Conservation (phyloP, 2,329 filamentous ascomycete species). For the Beauveria brongniartii region DNA sequence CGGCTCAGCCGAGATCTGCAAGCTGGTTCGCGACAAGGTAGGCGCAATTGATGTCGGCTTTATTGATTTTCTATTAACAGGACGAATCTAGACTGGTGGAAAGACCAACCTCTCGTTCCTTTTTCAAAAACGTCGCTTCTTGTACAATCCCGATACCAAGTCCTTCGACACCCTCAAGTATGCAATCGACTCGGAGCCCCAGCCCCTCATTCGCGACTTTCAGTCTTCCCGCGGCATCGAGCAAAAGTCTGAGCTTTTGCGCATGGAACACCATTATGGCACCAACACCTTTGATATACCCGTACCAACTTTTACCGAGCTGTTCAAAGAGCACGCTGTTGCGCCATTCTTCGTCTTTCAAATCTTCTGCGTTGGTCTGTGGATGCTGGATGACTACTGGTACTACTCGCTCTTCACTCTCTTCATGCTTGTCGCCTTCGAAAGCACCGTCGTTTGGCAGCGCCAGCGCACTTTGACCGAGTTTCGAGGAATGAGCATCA, state of each 20-base stretch:
- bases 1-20: constrained; percentile 80
- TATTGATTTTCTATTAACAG: background rate
- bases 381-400: constrained; percentile 99
- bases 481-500: constrained; percentile 98
- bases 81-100: constrained; percentile 48
- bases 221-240: constrained; percentile 72
- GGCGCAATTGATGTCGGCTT: constrained; percentile 11
- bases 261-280: constrained; percentile 87
- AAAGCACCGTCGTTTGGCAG: constrained; percentile 99
- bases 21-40: constrained; percentile 66
- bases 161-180: constrained; percentile 79
- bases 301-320: constrained; percentile 87
- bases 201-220: constrained; percentile 69
- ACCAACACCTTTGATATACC: constrained; percentile 96
- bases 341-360: constrained; percentile 99
- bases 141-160: constrained; percentile 64
- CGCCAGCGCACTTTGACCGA: constrained; percentile 90
- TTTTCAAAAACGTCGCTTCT: constrained; percentile 96
- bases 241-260: constrained; percentile 65
- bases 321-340: constrained; percentile 97
- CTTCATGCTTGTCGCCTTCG: constrained; percentile 95
- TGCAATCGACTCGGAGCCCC: constrained; percentile 76
- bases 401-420: constrained; percentile 99
- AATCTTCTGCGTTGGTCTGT: constrained; percentile 94
- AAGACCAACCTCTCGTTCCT: constrained; percentile 79